These are phyloP conservation scores for Malbranchea cinnamomea DNA, from an alignment of 2,329 filamentous ascomycete genomes.

Conservation along the genomic window DNA sequence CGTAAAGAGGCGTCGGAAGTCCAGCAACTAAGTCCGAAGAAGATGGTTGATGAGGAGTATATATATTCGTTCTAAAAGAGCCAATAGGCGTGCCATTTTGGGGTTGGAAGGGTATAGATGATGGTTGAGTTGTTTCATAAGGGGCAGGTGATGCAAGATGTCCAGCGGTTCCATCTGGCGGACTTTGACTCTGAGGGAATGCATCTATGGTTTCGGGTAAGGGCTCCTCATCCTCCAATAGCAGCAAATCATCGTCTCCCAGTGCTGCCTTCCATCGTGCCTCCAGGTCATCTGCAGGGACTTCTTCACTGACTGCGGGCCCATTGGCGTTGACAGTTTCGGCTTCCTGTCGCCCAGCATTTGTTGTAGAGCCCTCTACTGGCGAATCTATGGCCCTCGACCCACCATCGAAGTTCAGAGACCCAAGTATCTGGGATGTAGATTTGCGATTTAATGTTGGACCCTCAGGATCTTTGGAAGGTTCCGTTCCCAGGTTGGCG, in stretches of 20 bases:
- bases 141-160: background rate
- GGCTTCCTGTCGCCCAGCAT: background rate
- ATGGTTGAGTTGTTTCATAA: background rate
- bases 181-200: too few species aligned
- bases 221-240: conserved; percentile 45
- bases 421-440: conserved; percentile 50
- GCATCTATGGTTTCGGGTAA: background rate
- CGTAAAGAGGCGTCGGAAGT: conserved; percentile 14
- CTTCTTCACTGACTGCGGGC: conserved; percentile 6
- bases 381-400: conserved; percentile 9
- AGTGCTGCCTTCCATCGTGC: conserved; percentile 76
- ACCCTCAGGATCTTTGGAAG: conserved; percentile 10
- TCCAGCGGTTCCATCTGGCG: background rate
- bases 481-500: conserved; percentile 10
- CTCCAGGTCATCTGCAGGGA: conserved; percentile 48
- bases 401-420: conserved; percentile 26
- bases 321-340: background rate
- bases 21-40: conserved; percentile 32
- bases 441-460: conserved; percentile 49
- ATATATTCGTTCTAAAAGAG: conserved; percentile 30
- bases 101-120: conserved; percentile 6
- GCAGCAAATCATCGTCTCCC: conserved; percentile 51
- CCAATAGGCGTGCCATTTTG: too few species aligned
- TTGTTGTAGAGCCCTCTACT: conserved; percentile 11
- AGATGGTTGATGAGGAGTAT: conserved; percentile 37